These are phyloP conservation scores for Alternaria rosae DNA, from an alignment of 2,329 filamentous ascomycete genomes.

Conservation along the genomic window DNA sequence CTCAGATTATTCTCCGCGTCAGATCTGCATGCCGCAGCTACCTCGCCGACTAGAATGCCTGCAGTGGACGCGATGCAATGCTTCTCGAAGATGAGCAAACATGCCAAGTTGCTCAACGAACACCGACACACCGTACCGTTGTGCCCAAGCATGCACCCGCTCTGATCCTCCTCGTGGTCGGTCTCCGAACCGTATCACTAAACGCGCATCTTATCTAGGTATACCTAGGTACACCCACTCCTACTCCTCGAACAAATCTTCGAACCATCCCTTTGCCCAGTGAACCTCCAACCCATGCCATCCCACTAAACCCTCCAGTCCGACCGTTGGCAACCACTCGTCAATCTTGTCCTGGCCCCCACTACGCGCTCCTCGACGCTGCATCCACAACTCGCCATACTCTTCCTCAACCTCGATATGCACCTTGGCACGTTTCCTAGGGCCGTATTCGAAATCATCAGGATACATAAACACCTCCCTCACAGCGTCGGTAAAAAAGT, in stretches of 20 bases:
- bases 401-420: background rate
- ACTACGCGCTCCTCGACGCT: background rate
- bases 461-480: background rate
- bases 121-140: background rate
- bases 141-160: background rate
- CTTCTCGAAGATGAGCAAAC: constrained; percentile 4
- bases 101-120: background rate
- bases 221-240: no score
- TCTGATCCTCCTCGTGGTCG: background rate
- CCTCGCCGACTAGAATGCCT: constrained; percentile 15
- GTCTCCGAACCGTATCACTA: background rate
- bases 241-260: background rate
- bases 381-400: background rate
- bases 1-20: background rate
- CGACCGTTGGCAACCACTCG: background rate
- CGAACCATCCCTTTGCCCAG: background rate
- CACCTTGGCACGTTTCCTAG: background rate
- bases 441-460: background rate
- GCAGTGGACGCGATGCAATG: background rate
- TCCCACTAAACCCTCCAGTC: background rate
- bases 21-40: constrained; percentile 1
- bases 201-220: no score
- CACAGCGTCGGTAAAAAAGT: background rate
- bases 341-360: background rate
- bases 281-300: background rate